These are phyloP conservation scores for Hypoxylon subgilvum DNA, from an alignment of 495 filamentous ascomycete species.

Conservation along the genomic window DNA sequence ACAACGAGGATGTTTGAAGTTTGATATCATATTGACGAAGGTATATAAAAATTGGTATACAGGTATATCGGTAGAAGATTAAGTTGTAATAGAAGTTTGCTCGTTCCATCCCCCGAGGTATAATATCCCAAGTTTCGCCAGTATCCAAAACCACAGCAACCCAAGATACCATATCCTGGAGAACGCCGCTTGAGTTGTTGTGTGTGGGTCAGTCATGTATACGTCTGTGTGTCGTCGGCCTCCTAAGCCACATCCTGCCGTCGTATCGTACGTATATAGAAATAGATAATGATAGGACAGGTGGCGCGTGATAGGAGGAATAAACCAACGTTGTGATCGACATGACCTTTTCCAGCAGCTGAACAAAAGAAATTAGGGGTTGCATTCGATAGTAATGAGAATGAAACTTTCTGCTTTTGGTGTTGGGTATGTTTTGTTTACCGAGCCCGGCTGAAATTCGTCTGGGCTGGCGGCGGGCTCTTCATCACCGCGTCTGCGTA, in stretches of 20 bases:
- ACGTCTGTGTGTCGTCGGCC: slow-evolving; percentile 14
- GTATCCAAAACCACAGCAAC: slow-evolving; percentile 11
- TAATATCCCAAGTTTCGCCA: slow-evolving; percentile 34
- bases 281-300: background rate
- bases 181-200: slow-evolving; percentile 21
- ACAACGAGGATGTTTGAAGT: background rate
- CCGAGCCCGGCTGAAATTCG: slow-evolving; percentile 43
- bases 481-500: slow-evolving; percentile 57
- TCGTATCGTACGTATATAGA: slow-evolving; percentile 17
- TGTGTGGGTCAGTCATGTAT: slow-evolving; percentile 4
- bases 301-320: background rate
- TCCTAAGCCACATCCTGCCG: slow-evolving; percentile 9
- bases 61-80: slow-evolving; percentile 23
- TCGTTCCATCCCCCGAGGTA: slow-evolving; percentile 31
- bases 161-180: slow-evolving; percentile 30
- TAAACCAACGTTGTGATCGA: slow-evolving; percentile 5
- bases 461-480: slow-evolving; percentile 51
- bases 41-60: slow-evolving; percentile 13
- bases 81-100: slow-evolving; percentile 10
- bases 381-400: slow-evolving; percentile 20
- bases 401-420: background rate
- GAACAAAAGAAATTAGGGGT: slow-evolving; percentile 38
- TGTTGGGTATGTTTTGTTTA: slow-evolving; percentile 1
- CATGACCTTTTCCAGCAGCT: slow-evolving; percentile 36
- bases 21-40: slow-evolving; percentile 12